These are phyloP conservation scores for Penicillium sp. DNA, from an alignment of 2,329 filamentous ascomycete genomes.

Conservation along the genomic window DNA sequence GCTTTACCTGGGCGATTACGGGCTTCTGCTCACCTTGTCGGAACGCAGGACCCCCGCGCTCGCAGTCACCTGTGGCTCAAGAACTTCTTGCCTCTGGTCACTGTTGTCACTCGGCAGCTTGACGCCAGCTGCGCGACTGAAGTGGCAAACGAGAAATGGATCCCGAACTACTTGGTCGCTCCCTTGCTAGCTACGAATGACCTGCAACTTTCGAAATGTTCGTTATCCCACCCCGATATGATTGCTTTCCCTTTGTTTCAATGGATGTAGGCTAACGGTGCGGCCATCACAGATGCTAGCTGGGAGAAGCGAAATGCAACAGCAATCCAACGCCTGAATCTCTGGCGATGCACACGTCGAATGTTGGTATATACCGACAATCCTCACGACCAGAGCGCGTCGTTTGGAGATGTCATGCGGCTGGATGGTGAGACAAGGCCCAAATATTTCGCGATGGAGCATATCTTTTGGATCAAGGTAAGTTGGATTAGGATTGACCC, in stretches of 20 bases:
- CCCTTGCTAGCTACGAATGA: conserved; percentile 46
- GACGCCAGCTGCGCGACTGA: conserved; percentile 34
- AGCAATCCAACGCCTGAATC: conserved; percentile 37
- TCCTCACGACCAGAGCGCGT: conserved; percentile 31
- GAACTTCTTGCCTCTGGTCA: conserved; percentile 44
- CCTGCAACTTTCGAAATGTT: conserved; percentile 44
- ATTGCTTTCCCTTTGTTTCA: not conserved
- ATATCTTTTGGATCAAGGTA: conserved; percentile 48
- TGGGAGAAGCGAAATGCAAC: conserved; percentile 44
- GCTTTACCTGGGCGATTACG: conserved; percentile 43
- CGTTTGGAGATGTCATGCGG: conserved; percentile 35
- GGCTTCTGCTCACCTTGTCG: conserved; percentile 41
- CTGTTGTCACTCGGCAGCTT: conserved; percentile 40
- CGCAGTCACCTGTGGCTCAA: conserved; percentile 40
- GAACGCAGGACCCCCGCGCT: conserved; percentile 38
- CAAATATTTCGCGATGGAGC: conserved; percentile 46
- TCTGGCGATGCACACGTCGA: conserved; percentile 44
- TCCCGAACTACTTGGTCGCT: conserved; percentile 46
- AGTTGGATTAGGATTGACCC: conserved; percentile 8
- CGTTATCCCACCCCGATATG: conserved; percentile 3
- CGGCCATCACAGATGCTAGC: conserved; percentile 29
- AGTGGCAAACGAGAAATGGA: conserved; percentile 41
- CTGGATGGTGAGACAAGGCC: conserved; percentile 40
- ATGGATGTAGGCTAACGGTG: conserved; percentile 6
- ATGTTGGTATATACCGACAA: conserved; percentile 42